These are phyloP conservation scores for Populus hybrid DNA, from an alignment of 441 rosid species.

Conservation along the genomic window DNA sequence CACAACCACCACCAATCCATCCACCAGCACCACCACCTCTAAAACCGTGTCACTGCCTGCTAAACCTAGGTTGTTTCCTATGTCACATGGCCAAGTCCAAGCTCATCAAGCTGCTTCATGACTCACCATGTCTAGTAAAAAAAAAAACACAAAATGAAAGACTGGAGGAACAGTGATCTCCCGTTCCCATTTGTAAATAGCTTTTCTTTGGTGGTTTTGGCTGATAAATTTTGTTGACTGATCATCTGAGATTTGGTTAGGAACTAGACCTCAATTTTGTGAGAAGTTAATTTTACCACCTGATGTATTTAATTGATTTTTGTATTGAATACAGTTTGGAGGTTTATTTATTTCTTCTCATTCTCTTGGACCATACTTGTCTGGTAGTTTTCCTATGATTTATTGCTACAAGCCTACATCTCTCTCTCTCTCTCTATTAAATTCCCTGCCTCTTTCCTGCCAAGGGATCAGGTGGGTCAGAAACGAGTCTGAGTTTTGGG, in stretches of 20 bases:
- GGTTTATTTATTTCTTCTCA: background rate
- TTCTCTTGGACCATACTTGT: background rate
- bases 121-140: background rate
- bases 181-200: constrained; percentile 24
- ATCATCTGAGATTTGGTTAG: constrained; percentile 18
- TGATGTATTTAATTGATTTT: constrained; percentile 9
- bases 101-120: constrained; percentile 32
- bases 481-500: background rate
- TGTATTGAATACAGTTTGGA: constrained; percentile 10
- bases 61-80: constrained; percentile 27
- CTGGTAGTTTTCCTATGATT: background rate
- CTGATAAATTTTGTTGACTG: constrained; percentile 20
- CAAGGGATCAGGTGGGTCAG: background rate
- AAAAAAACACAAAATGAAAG: background rate
- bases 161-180: background rate
- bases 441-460: background rate
- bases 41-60: constrained; percentile 16
- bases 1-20: constrained; percentile 17
- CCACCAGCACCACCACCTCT: constrained; percentile 1
- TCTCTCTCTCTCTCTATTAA: background rate
- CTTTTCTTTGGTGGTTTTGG: constrained; percentile 9
- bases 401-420: background rate
- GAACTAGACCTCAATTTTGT: constrained; percentile 15
- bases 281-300: constrained; percentile 6
- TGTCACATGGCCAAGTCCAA: constrained; percentile 29